phyloP scores from a whole-genome alignment of 768 basidiomycete species.

The Boletus rubroflammeus region DNA sequence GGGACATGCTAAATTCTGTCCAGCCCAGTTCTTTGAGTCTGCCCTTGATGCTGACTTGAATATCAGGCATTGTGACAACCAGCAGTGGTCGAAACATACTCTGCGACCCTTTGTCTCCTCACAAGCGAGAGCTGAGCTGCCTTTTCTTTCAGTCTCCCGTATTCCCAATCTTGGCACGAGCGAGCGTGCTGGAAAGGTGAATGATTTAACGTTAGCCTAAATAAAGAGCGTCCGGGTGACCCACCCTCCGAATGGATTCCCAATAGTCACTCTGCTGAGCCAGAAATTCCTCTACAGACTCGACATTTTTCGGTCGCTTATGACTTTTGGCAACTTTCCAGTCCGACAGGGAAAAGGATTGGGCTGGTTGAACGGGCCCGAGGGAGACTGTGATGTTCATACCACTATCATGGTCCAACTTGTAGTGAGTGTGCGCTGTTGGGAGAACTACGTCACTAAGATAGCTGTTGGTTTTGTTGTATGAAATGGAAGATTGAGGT shows the following conservation, averaged over 20 bases:
- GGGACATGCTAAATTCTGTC: not conserved
- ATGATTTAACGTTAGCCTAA: not conserved
- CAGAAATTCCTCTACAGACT: not conserved
- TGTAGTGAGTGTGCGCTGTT: not conserved
- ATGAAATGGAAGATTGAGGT: no score
- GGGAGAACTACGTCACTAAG: not conserved
- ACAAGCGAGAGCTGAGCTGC: not conserved
- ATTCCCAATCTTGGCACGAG: constrained; percentile 2
- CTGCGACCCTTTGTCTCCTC: constrained; percentile 1
- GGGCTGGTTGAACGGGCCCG: fast-evolving
- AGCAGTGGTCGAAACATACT: not conserved
- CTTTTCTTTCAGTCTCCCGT: not conserved
- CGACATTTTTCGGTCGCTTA: not conserved
- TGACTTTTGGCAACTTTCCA: not conserved
- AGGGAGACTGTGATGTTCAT: not conserved
- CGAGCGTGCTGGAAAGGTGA: constrained; percentile 5
- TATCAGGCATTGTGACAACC: not conserved
- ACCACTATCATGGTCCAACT: not conserved
- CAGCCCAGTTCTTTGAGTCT: not conserved
- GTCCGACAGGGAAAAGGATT: not conserved
- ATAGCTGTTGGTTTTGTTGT: not conserved
- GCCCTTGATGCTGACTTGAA: not conserved
- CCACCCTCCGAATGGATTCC: not conserved
- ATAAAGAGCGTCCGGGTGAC: not conserved
- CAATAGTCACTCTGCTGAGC: not conserved